phyloP scores from a whole-genome alignment of 148 eudicot genomes.

The Cornus controversa region DNA sequence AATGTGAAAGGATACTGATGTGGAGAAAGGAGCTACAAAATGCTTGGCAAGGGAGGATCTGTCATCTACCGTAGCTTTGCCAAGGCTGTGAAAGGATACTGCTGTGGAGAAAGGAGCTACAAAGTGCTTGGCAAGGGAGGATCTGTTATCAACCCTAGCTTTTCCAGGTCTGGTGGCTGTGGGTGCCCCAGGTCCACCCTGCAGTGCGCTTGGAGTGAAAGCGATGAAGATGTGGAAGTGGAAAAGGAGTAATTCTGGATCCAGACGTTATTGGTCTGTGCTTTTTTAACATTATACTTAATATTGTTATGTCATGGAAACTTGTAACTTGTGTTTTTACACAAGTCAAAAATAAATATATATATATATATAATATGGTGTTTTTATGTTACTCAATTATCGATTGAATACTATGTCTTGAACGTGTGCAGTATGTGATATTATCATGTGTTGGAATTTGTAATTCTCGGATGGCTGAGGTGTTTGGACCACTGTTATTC shows the following conservation, averaged over 20 bases:
- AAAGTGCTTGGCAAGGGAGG: slow-evolving; percentile 44
- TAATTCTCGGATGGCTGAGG: too few species aligned
- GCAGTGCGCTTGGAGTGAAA: slow-evolving; percentile 42
- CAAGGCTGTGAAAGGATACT: slow-evolving; percentile 36
- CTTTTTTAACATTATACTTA: not conserved
- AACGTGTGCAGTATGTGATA: too few species aligned
- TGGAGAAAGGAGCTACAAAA: slow-evolving; percentile 34
- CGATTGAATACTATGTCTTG: too few species aligned
- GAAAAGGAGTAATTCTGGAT: slow-evolving; percentile 23
- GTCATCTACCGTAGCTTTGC: slow-evolving; percentile 33
- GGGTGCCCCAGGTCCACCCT: slow-evolving; percentile 48
- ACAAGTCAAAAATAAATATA: too few species aligned
- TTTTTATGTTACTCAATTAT: too few species aligned
- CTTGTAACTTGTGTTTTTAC: too few species aligned
- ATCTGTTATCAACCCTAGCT: slow-evolving; percentile 33
- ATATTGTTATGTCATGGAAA: not conserved
- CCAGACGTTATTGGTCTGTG: slow-evolving; percentile 8
- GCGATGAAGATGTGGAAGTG: slow-evolving; percentile 46
- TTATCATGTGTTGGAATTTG: too few species aligned
- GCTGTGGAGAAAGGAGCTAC: slow-evolving; percentile 28
- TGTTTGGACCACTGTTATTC: too few species aligned
- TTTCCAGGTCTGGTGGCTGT: slow-evolving; percentile 26
- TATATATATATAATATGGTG: too few species aligned
- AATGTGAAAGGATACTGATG: slow-evolving; percentile 34
- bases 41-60: slow-evolving; percentile 41